Evolutionary conservation across 768 basidiomycete genomes (phyloP).

Genomic region (Amanita molliuscula): DNA sequence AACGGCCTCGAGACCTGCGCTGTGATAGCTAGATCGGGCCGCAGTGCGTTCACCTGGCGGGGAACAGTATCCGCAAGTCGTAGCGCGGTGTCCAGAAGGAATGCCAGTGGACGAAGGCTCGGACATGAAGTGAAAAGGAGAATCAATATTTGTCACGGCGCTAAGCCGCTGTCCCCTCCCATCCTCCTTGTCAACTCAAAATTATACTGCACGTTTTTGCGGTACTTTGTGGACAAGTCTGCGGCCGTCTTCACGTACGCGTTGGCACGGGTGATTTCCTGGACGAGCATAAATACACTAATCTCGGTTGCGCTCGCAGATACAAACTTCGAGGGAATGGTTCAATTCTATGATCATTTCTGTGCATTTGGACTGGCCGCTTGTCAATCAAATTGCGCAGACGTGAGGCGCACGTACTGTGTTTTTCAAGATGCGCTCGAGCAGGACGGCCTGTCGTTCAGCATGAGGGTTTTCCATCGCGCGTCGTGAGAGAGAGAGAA

Average conservation of each 20-base stretch:
- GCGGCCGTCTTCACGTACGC: conserved; percentile 71
- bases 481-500: conserved; percentile 8
- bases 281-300: conserved; percentile 1
- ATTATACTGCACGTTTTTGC: conserved; percentile 90
- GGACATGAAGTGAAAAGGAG: conserved; percentile 4
- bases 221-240: conserved; percentile 77
- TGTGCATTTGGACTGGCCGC: conserved; percentile 75
- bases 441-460: conserved; percentile 81
- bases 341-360: conserved; percentile 87
- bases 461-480: conserved; percentile 93
- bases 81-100: conserved; percentile 22
- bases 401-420: conserved; percentile 39
- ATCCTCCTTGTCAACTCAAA: conserved; percentile 48
- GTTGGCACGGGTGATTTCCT: conserved; percentile 80
- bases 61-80: conserved; percentile 62
- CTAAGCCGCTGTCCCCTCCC: not conserved
- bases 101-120: conserved; percentile 22
- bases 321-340: conserved; percentile 69
- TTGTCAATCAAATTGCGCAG: not conserved
- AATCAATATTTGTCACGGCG: not conserved
- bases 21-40: conserved; percentile 30
- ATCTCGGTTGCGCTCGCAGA: not conserved
- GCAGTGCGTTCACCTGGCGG: conserved; percentile 39
- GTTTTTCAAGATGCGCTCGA: conserved; percentile 88
- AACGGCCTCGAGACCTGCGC: conserved; percentile 37